These are phyloP conservation scores for Pyrus hybrid DNA, from an alignment of 331 rosid species.

Conservation along the genomic window DNA sequence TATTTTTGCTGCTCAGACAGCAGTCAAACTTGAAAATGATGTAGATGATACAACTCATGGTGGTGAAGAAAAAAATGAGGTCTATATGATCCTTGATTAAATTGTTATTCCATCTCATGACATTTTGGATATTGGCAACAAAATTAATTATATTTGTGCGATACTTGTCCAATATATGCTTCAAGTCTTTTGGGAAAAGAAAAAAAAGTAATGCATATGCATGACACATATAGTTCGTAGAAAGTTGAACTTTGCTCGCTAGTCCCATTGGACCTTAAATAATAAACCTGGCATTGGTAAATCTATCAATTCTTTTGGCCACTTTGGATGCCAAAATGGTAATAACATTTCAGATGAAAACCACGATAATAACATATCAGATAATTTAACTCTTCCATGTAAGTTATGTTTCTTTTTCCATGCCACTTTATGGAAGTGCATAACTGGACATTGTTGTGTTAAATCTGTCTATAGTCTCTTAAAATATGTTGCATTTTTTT, in stretches of 20 bases:
- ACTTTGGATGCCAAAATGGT: no score
- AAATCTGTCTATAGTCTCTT: neutral
- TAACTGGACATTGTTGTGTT: neutral
- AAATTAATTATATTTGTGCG: neutral
- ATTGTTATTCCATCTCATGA: neutral
- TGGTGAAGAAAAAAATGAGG: slow-evolving; percentile 53
- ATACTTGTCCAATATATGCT: neutral
- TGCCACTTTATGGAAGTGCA: neutral
- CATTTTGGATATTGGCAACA: neutral
- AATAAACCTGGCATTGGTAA: neutral
- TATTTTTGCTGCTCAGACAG: slow-evolving; percentile 76
- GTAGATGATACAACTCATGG: slow-evolving; percentile 29
- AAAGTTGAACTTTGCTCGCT: neutral
- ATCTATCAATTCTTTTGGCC: neutral
- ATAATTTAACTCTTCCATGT: neutral
- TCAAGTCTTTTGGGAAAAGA: neutral
- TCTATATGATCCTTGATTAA: slow-evolving; percentile 9
- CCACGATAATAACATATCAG: no score
- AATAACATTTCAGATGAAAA: no score
- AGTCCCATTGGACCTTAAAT: neutral
- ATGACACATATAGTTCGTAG: neutral
- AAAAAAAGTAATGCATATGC: neutral
- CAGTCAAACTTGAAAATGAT: slow-evolving; percentile 52
- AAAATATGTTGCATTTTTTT: neutral
- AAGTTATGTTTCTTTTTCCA: neutral